Base-by-base conservation (phyloP, 306 rosid species). In the Cyamopsis tetragonoloba region DNA sequence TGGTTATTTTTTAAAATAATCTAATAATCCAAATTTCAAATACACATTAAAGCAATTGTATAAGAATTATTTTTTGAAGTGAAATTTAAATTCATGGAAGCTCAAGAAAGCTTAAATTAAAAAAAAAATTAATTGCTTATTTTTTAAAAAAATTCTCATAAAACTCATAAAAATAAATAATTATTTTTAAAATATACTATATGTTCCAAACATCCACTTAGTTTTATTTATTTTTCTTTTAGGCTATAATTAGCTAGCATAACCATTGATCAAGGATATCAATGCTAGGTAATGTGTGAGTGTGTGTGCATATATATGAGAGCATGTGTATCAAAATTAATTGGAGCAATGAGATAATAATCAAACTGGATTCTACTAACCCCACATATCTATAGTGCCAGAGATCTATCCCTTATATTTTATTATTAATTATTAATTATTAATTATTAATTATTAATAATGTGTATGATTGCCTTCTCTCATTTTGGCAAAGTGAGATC, bases 401-500 rank as follows among this genome's bases (percentile, higher is more conserved):
- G 26, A 48, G 49, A 64, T 54, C n/a, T n/a, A n/a, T n/a, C 30
- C 30, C 13, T 32, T 19, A 64, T 77, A 70, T 71, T 32, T 41
- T 68, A 39, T 47, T 54, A 13, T 7, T 13, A 3, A 27, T 31
- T 22, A 1, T 32, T 41, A 62, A 39, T 47, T 54, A 13, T 7
- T 13, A 3, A 27, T 31, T 22, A 1, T 32, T 41, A 62, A 39
- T 47, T 54, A 13, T 7, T 13, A 3, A 27, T 31, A 18, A 1
- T 2, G 51, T 50, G 19, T 19, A 56, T 64, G 13, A 39, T 73
- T 75, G 57, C 35, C 2, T 3, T 47, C 41, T 31, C 49, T 30
- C 42, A 2, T 74, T 63, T 17, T 4, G 71, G 82, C 20, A 76
- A 81, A 39, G 72, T 13, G 62, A 67, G 76, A 80, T 77, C 77